phyloP scores from a whole-genome alignment of 306 rosid genomes.

The Fragaria vesca region DNA sequence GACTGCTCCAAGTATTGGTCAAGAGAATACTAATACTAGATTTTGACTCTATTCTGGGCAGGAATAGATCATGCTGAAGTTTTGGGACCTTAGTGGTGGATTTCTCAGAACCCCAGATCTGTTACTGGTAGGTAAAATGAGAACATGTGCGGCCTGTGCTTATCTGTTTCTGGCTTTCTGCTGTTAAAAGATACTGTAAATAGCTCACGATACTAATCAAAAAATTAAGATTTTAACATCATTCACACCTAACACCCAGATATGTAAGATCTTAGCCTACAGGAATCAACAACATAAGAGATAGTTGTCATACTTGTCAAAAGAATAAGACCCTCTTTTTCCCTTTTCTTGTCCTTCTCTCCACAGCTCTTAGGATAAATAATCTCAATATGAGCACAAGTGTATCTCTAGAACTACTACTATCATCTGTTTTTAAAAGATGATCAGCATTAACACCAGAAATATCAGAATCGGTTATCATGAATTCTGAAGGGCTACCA shows the following conservation, averaged over 20 bases:
- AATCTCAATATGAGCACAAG: constrained; percentile 89
- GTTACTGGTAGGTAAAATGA: background rate
- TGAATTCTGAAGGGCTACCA: constrained; percentile 58
- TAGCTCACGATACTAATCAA: background rate
- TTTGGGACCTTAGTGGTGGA: background rate
- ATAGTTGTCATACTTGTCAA: background rate
- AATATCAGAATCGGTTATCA: constrained; percentile 37
- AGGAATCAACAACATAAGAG: background rate
- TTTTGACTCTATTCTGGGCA: background rate
- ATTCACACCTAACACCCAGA: constrained; percentile 16
- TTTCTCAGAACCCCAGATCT: background rate
- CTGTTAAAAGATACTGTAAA: background rate
- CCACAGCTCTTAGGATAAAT: constrained; percentile 55
- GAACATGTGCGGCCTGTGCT: background rate
- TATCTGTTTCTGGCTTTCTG: background rate
- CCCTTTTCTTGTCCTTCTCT: constrained; percentile 9
- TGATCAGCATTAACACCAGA: constrained; percentile 48
- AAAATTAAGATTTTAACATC: background rate
- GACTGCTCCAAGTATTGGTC: background rate
- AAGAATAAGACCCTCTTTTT: constrained; percentile 9
- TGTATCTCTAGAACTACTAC: constrained; percentile 65
- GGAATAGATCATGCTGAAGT: background rate
- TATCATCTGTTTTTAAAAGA: constrained; percentile 51
- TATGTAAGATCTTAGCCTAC: background rate
- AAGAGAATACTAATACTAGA: background rate